Evolutionary conservation across 1,284 basidiomycete genomes (phyloP).

Genomic region (Melampsora americana): DNA sequence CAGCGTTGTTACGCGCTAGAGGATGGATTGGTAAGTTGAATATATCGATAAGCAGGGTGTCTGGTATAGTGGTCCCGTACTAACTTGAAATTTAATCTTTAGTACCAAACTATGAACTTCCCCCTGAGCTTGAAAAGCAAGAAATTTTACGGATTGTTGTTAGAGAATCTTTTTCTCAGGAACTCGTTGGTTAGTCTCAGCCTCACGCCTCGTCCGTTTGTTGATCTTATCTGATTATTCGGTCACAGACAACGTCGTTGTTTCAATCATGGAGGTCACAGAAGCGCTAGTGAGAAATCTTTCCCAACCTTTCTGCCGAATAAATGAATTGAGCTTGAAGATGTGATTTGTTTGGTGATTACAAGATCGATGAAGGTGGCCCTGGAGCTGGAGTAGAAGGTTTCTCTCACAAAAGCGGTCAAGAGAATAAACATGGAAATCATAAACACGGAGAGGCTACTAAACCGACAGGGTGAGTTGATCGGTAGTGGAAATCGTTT

Average conservation of each 20-base stretch:
- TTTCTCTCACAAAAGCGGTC: neutral
- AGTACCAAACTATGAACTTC: conserved; percentile 64
- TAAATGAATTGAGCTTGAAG: neutral
- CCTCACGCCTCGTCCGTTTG: neutral
- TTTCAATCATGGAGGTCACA: conserved; percentile 28
- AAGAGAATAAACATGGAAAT: conserved; percentile 27
- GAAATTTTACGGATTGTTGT: conserved; percentile 84
- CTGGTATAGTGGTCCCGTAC: conserved; percentile 13
- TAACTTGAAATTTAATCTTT: conserved; percentile 46
- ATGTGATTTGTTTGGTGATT: neutral
- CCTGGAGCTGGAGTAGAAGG: conserved; percentile 6
- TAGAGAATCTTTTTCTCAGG: conserved; percentile 66
- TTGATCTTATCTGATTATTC: neutral
- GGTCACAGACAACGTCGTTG: conserved; percentile 13
- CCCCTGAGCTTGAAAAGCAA: conserved; percentile 65
- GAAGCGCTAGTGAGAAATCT: conserved; percentile 23
- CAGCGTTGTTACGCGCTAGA: conserved; percentile 61
- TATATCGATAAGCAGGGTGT: neutral
- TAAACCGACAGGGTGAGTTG: conserved; percentile 20
- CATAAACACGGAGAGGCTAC: conserved; percentile 15
- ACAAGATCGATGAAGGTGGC: conserved; percentile 29
- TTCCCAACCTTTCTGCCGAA: neutral
- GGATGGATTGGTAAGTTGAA: conserved; percentile 62
- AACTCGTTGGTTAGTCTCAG: conserved; percentile 26
- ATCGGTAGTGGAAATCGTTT: neutral